phyloP scores from a whole-genome alignment of 148 eudicot genomes.

The Diospyros kaki region DNA sequence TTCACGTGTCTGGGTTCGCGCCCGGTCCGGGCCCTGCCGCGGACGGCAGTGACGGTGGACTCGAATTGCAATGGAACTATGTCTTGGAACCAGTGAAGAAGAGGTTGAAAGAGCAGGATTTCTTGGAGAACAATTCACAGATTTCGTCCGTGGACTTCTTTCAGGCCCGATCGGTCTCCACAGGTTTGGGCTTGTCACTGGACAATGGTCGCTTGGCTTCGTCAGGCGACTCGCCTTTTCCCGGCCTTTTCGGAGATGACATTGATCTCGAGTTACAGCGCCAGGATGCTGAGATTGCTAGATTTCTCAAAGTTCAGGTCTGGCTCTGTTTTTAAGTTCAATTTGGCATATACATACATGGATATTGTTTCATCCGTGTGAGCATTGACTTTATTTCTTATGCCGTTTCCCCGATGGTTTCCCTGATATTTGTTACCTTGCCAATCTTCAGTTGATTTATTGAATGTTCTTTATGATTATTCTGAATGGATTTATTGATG shows the following conservation, averaged over 20 bases:
- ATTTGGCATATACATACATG: not conserved
- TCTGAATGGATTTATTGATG: not conserved
- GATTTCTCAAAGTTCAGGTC: conserved; percentile 61
- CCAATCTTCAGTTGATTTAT: not conserved
- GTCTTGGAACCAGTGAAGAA: conserved; percentile 35
- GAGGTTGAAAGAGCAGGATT: conserved; percentile 51
- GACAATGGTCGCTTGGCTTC: conserved; percentile 47
- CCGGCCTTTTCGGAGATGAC: conserved; percentile 42
- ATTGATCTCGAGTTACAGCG: conserved; percentile 49
- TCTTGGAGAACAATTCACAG: conserved; percentile 56
- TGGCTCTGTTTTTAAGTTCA: not conserved
- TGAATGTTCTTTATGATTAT: not conserved
- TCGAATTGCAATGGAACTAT: conserved; percentile 41
- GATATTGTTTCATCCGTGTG: not conserved
- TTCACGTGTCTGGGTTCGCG: conserved; percentile 58
- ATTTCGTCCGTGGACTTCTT: conserved; percentile 51
- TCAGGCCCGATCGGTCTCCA: conserved; percentile 56
- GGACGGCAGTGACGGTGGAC: conserved; percentile 31
- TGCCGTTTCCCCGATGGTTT: not conserved
- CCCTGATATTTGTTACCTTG: not conserved
- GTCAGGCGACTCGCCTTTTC: conserved; percentile 45
- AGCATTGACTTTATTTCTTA: not conserved
- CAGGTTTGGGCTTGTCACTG: conserved; percentile 52
- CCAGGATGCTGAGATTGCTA: conserved; percentile 60
- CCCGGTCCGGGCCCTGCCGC: conserved; percentile 35